Evolutionary conservation across 2,329 filamentous ascomycete genomes (phyloP).

Genomic region (Salinomyces thailandicus): DNA sequence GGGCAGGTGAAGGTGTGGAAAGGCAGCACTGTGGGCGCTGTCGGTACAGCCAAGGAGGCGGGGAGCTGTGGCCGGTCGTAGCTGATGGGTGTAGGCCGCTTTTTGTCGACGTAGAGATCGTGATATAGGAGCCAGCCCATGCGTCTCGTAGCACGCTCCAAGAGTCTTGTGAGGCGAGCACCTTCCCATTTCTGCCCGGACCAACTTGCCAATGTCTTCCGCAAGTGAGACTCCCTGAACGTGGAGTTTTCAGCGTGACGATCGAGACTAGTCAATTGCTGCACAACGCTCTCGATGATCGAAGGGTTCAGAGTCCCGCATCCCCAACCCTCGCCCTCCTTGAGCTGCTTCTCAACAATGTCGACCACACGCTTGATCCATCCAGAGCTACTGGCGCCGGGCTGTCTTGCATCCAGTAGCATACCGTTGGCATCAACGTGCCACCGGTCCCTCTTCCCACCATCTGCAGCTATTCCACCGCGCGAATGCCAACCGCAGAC

Average conservation of each 20-base stretch:
- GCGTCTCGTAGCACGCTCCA: constrained; percentile 72
- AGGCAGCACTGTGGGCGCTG: constrained; percentile 85
- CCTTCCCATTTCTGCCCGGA: constrained; percentile 75
- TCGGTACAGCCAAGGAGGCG: constrained; percentile 60
- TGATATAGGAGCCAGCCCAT: constrained; percentile 80
- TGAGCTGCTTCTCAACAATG: constrained; percentile 79
- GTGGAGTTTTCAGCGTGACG: constrained; percentile 20
- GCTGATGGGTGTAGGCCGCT: constrained; percentile 44
- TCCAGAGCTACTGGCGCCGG: constrained; percentile 54
- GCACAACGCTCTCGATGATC: constrained; percentile 33
- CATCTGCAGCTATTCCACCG: constrained; percentile 69
- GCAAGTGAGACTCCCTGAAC: constrained; percentile 30
- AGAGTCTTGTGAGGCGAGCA: constrained; percentile 66
- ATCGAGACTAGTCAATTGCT: constrained; percentile 36
- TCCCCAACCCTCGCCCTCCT: constrained; percentile 80
- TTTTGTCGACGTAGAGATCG: constrained; percentile 59
- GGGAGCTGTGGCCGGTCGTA: constrained; percentile 71
- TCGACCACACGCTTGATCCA: constrained; percentile 85
- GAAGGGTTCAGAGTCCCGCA: constrained; percentile 49
- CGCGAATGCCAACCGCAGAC: constrained; percentile 90
- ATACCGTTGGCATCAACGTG: constrained; percentile 80
- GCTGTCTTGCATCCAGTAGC: constrained; percentile 60
- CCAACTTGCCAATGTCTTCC: constrained; percentile 42
- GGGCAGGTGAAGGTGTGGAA: constrained; percentile 98
- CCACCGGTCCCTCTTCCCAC: constrained; percentile 73